Evolutionary conservation across 148 eudicot genomes (phyloP).

Genomic region (Chenopodium quinoa): DNA sequence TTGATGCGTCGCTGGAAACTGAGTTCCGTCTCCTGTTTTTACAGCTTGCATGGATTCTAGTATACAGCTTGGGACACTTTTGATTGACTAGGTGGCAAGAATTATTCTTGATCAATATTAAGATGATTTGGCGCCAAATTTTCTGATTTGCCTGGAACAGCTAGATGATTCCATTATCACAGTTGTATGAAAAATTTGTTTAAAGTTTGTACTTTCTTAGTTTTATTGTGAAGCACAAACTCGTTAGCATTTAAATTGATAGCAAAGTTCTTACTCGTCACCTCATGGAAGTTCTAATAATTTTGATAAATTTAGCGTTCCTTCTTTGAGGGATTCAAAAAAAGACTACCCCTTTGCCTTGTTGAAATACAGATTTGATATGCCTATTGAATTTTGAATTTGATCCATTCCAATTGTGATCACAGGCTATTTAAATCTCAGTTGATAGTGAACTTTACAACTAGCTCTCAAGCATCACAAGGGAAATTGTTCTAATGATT

Average conservation of each 20-base stretch:
- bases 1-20: background rate
- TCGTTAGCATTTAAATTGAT: conserved; percentile 3
- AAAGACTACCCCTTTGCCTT: background rate
- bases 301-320: background rate
- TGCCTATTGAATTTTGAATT: background rate
- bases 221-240: conserved; percentile 9
- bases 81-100: conserved; percentile 36
- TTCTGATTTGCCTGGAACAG: conserved; percentile 7
- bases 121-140: conserved; percentile 12
- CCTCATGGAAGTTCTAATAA: background rate
- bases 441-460: background rate
- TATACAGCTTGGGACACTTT: conserved; percentile 93
- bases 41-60: conserved; percentile 92
- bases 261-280: background rate
- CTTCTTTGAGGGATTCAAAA: background rate
- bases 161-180: conserved; percentile 21
- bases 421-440: background rate
- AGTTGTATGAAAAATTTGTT: conserved; percentile 11
- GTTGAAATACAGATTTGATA: background rate
- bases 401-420: background rate
- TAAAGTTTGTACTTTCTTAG: conserved; percentile 21
- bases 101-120: conserved; percentile 12
- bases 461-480: too few species aligned
- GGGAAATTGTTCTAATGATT: too few species aligned
- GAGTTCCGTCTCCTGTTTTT: background rate